These are phyloP conservation scores for Pseudocercospora crystallina DNA, from an alignment of 2,329 filamentous ascomycete genomes.

Conservation along the genomic window DNA sequence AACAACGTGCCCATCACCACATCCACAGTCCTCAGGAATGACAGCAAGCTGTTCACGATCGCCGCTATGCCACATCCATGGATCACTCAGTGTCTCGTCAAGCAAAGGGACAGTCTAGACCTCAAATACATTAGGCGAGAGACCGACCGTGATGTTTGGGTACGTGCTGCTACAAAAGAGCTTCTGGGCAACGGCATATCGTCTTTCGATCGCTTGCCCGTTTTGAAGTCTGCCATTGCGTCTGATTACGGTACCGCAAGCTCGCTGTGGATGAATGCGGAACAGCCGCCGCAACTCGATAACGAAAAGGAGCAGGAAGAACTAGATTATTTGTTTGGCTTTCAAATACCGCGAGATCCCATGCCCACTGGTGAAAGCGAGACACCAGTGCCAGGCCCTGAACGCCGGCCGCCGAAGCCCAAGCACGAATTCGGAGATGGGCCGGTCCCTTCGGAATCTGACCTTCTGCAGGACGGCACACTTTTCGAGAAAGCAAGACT, in stretches of 20 bases:
- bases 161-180: constrained; percentile 68
- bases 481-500: constrained; percentile 49
- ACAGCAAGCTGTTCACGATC: constrained; percentile 72
- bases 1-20: constrained; percentile 67
- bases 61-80: constrained; percentile 89
- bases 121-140: constrained; percentile 52
- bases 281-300: constrained; percentile 48
- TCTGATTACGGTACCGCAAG: constrained; percentile 62
- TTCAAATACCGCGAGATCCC: constrained; percentile 65
- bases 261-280: constrained; percentile 80
- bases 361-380: constrained; percentile 56
- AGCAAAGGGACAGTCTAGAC: constrained; percentile 44
- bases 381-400: constrained; percentile 59
- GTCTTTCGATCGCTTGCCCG: constrained; percentile 65
- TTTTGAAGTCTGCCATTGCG: constrained; percentile 80
- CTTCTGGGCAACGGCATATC: constrained; percentile 64
- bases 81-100: constrained; percentile 70
- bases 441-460: constrained; percentile 53
- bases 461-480: constrained; percentile 55
- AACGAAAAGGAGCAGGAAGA: constrained; percentile 53
- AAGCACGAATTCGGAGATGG: constrained; percentile 53
- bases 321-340: constrained; percentile 87
- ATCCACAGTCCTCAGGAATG: constrained; percentile 68
- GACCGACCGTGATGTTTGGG: constrained; percentile 75
- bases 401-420: constrained; percentile 49